phyloP scores from a whole-genome alignment of 768 basidiomycete species.

The Cyclocybe cylindracea region DNA sequence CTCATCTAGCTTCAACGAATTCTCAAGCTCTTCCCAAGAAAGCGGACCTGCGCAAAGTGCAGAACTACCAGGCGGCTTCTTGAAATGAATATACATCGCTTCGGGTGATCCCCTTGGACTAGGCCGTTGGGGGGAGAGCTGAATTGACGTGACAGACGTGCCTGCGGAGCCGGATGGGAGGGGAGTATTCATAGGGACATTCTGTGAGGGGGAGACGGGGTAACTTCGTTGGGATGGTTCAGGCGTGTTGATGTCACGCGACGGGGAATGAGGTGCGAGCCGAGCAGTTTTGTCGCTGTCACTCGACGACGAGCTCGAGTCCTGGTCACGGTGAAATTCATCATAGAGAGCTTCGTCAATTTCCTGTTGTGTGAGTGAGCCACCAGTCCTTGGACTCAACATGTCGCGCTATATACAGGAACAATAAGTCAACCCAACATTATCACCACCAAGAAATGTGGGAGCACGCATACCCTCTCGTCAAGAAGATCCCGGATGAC shows the following conservation, averaged over 20 bases:
- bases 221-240: too few relatives aligned
- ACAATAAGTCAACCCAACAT: not conserved
- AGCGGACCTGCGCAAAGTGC: constrained; percentile 21
- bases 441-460: not conserved
- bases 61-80: constrained; percentile 20
- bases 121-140: not conserved
- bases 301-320: constrained; percentile 14
- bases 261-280: not conserved
- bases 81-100: constrained; percentile 44
- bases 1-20: constrained; percentile 34
- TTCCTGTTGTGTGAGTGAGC: constrained; percentile 18
- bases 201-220: too few relatives aligned
- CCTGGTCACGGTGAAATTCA: constrained; percentile 10
- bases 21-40: constrained; percentile 16
- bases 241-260: not conserved
- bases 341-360: constrained; percentile 25
- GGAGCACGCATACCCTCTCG: constrained; percentile 34
- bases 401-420: constrained; percentile 18
- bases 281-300: constrained; percentile 26
- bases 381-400: constrained; percentile 16
- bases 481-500: constrained; percentile 43
- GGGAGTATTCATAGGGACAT: too few relatives aligned
- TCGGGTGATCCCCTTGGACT: constrained; percentile 13
- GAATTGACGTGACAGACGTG: too few relatives aligned
- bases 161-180: too few relatives aligned